Conservation (phyloP, 225 moss, liverwort and hornwort genomes). For the Straminergon stramineum region DNA sequence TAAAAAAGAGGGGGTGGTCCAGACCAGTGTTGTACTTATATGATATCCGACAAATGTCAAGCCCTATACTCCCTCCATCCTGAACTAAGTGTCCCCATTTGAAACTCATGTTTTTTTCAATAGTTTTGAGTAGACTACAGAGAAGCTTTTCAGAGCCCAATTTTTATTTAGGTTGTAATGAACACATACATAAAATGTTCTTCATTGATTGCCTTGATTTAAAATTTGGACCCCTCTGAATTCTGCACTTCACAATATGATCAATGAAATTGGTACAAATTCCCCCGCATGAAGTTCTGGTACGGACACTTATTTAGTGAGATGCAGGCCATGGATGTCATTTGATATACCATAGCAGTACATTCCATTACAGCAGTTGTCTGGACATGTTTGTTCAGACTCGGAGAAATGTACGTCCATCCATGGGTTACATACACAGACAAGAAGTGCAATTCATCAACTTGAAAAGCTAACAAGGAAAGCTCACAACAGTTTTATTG, state of each 20-base stretch:
- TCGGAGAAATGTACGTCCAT: background rate
- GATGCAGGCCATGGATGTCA: background rate
- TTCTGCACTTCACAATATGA: background rate
- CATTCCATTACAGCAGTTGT: too few relatives aligned
- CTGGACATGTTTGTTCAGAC: background rate
- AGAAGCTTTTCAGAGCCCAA: rapidly evolving
- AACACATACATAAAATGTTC: background rate
- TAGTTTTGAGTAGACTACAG: background rate
- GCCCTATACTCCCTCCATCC: rapidly evolving
- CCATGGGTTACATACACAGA: background rate
- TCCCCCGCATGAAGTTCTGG: rapidly evolving
- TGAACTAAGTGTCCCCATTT: rapidly evolving
- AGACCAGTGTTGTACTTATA: background rate
- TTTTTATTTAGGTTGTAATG: background rate
- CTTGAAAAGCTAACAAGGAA: background rate
- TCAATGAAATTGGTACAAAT: background rate
- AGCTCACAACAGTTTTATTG: background rate
- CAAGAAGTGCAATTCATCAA: background rate
- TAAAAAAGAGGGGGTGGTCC: background rate
- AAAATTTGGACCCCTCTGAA: rapidly evolving
- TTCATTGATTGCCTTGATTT: background rate
- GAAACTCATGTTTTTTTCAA: rapidly evolving
- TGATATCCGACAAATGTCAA: background rate
- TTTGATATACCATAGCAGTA: background rate
- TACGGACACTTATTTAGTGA: background rate